Base-by-base conservation (phyloP, 2,329 filamentous ascomycete genomes). In the Cladophialophora yegresii region DNA sequence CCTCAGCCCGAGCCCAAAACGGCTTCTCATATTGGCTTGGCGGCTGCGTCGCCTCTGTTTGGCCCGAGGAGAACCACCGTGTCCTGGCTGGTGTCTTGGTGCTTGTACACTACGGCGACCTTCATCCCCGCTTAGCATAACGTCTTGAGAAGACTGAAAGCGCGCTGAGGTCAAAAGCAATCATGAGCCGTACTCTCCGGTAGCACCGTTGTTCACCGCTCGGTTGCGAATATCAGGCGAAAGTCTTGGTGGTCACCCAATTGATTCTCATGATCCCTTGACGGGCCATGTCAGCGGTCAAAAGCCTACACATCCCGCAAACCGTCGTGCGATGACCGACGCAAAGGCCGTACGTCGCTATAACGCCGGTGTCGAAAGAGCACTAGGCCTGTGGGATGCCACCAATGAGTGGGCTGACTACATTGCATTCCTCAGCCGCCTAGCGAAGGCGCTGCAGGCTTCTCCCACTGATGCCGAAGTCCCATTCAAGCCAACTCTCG, bases 341-440 rank as follows among this genome's bases (percentile, higher is more conserved):
- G 85, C 89, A 73, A 89, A 88, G 71, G 80, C 78, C 65, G 93
- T 91, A 75, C 91, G 93, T 70, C 90, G 93, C 76, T 99, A 98
- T 85, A 92, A 92, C 51, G 86, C 89, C 55, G 90, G 87, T 64
- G 88, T 99, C 70, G 93, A 98, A 74, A 87, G 92, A 76, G 90
- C 92, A 36, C 84, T 99, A 67, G 86, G 90, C 53, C 83, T 96
- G 36, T 99, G 97, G 80, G 95, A 99, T 75, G 93, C 91, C 16
- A 88, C 92, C 32, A 92, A 98, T 78, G 95, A 99, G 86, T 99
- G 95, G 95, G 95, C 96, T 55, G 95, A 99, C 79, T 99, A 99
- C 75, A 99, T 99, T 73, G 96, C 93, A 20, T 99, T 98, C 76
- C 81, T 99, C 62, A 96, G 91, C 75, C 87, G 92, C 67, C 83